Percentiles rank a stretch among this genome's conserved stretches.
Evolutionary conservation across 345 rosid species (phyloP).

Genomic region (Cardamine chenopodiifolia): DNA sequence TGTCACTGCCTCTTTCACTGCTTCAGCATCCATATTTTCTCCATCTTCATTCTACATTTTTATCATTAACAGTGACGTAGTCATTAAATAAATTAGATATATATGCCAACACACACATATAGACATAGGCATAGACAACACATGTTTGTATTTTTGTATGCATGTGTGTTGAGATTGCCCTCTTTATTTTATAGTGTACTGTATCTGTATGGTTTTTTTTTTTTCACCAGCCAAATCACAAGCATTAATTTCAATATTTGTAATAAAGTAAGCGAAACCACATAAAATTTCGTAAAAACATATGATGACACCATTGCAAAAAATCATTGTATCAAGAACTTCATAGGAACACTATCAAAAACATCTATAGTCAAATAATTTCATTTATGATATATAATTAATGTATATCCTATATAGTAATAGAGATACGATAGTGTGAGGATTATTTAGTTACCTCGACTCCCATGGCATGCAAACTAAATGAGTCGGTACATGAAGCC

Average conservation of each 20-base stretch:
- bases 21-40: constrained; percentile 60
- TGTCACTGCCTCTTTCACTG: constrained; percentile 71
- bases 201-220: neutral
- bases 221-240: constrained; percentile 1
- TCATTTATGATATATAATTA: neutral
- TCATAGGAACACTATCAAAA: neutral
- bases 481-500: constrained; percentile 84
- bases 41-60: constrained; percentile 64
- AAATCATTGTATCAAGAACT: neutral
- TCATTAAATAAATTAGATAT: constrained; percentile 2
- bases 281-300: neutral
- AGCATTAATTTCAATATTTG: neutral
- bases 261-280: constrained; percentile 3
- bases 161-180: constrained; percentile 23
- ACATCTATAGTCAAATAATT: neutral
- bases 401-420: neutral
- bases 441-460: constrained; percentile 57
- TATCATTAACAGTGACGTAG: constrained; percentile 18
- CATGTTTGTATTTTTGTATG: constrained; percentile 29
- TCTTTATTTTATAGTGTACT: neutral
- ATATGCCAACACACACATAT: constrained; percentile 21
- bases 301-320: constrained; percentile 4
- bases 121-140: constrained; percentile 15
- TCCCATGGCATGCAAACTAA: constrained; percentile 71
- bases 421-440: neutral